phyloP scores from a whole-genome alignment of 306 rosid genomes.

The Cicer pinnatifidum region DNA sequence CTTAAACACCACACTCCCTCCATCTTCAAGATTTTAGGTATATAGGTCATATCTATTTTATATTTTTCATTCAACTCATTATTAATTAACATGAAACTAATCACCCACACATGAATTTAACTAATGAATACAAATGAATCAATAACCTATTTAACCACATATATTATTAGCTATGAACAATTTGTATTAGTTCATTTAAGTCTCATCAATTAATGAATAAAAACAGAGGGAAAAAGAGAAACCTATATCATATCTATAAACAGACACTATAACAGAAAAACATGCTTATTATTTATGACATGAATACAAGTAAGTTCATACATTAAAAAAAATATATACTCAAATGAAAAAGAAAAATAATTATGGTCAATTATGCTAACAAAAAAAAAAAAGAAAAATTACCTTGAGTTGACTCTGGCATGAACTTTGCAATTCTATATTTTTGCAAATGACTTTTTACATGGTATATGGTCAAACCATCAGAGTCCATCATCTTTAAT shows the following conservation, averaged over 20 bases:
- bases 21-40: too few relatives aligned
- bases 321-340: slow-evolving; percentile 6
- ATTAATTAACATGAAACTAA: too few relatives aligned
- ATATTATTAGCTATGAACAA: slow-evolving; percentile 1
- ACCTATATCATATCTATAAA: background rate
- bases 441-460: slow-evolving; percentile 97
- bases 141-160: slow-evolving; percentile 7
- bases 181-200: slow-evolving; percentile 9
- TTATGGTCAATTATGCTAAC: background rate
- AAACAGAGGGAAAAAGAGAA: slow-evolving; percentile 2
- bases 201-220: slow-evolving; percentile 8
- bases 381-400: slow-evolving; percentile 12
- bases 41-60: too few relatives aligned
- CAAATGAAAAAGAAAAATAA: background rate
- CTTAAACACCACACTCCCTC: too few relatives aligned
- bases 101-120: too few relatives aligned
- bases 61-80: too few relatives aligned
- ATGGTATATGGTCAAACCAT: slow-evolving; percentile 84
- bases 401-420: slow-evolving; percentile 76
- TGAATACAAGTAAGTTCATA: slow-evolving; percentile 17
- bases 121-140: background rate
- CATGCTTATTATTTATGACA: slow-evolving; percentile 29
- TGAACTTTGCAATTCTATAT: slow-evolving; percentile 83
- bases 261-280: background rate
- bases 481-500: slow-evolving; percentile 77